phyloP scores from a whole-genome alignment of 2,329 filamentous ascomycete genomes.

The Monilinia aucupariae region DNA sequence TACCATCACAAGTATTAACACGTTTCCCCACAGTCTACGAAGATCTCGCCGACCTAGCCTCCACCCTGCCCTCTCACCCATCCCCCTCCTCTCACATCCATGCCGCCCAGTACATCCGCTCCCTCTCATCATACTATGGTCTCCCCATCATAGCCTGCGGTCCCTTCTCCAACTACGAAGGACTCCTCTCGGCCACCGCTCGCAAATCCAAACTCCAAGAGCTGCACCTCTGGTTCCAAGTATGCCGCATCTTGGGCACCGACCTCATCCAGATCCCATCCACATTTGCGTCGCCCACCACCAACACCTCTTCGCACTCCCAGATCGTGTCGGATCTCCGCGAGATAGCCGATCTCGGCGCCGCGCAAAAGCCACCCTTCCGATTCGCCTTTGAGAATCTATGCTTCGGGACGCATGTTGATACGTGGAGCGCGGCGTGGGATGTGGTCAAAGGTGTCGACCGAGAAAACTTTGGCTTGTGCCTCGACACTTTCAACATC shows the following conservation, averaged over 20 bases:
- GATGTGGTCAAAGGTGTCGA: conserved; percentile 60
- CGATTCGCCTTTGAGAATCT: conserved; percentile 70
- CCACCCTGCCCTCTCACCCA: conserved; percentile 23
- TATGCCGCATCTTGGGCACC: conserved; percentile 60
- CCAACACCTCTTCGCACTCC: conserved; percentile 45
- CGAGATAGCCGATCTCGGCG: conserved; percentile 62
- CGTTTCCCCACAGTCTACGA: conserved; percentile 50
- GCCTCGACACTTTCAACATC: conserved; percentile 75
- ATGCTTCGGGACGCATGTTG: conserved; percentile 63
- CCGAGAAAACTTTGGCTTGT: conserved; percentile 67
- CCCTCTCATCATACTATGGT: conserved; percentile 50
- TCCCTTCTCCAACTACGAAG: conserved; percentile 75
- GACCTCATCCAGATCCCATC: conserved; percentile 70
- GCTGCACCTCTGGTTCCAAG: conserved; percentile 62
- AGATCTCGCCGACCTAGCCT: conserved; percentile 60
- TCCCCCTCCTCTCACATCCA: conserved; percentile 43
- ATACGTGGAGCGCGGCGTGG: conserved; percentile 70
- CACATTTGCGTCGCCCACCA: conserved; percentile 45
- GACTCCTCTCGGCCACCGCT: conserved; percentile 56
- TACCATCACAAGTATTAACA: neutral
- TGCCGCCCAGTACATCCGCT: conserved; percentile 53
- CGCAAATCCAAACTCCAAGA: conserved; percentile 55
- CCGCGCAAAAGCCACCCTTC: conserved; percentile 48
- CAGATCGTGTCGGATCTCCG: conserved; percentile 58
- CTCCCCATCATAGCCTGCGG: conserved; percentile 52